A percentile compares a stretch with the other conserved stretches of the same genome.
These are phyloP conservation scores for Lasiosphaeria miniovina DNA, from an alignment of 495 filamentous ascomycete species.

Conservation along the genomic window DNA sequence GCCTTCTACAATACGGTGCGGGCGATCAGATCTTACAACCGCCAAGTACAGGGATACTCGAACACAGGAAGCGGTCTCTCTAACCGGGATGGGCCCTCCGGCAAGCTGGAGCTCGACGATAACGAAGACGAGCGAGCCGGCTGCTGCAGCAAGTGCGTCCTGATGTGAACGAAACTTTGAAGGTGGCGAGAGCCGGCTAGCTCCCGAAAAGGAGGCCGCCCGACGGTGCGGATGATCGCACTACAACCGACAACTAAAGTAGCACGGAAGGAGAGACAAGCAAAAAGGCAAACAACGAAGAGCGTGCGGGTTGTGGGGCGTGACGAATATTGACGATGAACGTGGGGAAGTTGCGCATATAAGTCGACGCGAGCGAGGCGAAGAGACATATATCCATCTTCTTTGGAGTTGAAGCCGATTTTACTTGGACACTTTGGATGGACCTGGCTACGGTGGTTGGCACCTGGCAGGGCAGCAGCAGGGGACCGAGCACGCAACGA, in stretches of 20 bases:
- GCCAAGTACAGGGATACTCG: slow-evolving; percentile 86
- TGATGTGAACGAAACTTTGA: slow-evolving; percentile 66
- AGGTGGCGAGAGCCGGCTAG: slow-evolving; percentile 2
- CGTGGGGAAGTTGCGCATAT: background rate
- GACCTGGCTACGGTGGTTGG: too few relatives aligned
- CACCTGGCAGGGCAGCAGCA: too few relatives aligned
- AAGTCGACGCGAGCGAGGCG: background rate
- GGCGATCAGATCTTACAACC: slow-evolving; percentile 96
- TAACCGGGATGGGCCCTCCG: slow-evolving; percentile 57
- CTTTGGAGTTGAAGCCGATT: too few relatives aligned
- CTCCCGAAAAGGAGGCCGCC: background rate
- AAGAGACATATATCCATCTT: too few relatives aligned
- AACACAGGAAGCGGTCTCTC: slow-evolving; percentile 58
- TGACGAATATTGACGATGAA: slow-evolving; percentile 12
- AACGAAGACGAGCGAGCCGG: slow-evolving; percentile 61
- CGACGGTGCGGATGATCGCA: background rate
- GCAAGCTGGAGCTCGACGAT: slow-evolving; percentile 77
- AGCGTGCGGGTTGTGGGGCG: slow-evolving; percentile 5
- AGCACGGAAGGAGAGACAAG: background rate
- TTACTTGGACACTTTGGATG: too few relatives aligned
- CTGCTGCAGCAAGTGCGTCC: slow-evolving; percentile 82
- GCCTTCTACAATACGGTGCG: slow-evolving; percentile 97
- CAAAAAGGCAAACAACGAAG: background rate
- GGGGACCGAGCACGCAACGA: too few relatives aligned
- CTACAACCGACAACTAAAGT: background rate